Evolutionary conservation across 371 early-diverging fungal species (phyloP).

Genomic region (Dichotomocladium elegans): DNA sequence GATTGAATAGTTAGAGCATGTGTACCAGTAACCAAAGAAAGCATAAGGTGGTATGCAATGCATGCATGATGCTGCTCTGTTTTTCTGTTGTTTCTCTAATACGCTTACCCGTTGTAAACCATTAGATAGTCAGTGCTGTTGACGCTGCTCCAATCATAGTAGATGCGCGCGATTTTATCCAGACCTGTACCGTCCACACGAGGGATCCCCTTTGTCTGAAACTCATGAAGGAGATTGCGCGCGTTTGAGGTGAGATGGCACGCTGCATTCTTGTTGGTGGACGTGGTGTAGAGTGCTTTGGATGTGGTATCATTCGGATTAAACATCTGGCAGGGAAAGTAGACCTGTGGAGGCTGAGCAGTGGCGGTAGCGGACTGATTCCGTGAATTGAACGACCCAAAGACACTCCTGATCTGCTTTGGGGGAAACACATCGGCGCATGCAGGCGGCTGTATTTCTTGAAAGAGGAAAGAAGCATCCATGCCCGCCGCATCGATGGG

Average conservation of each 20-base stretch:
- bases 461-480: conserved; percentile 56
- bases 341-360: conserved; percentile 32
- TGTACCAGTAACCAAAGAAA: background rate
- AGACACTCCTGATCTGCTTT: too few relatives aligned
- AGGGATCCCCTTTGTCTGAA: conserved; percentile 31
- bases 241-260: conserved; percentile 58
- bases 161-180: conserved; percentile 52
- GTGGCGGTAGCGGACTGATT: conserved; percentile 12
- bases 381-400: background rate
- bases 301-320: conserved; percentile 41
- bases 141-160: conserved; percentile 71
- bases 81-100: background rate
- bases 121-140: conserved; percentile 33
- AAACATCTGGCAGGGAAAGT: conserved; percentile 70
- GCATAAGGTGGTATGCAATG: background rate
- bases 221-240: conserved; percentile 23
- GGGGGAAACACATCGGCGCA: conserved; percentile 47
- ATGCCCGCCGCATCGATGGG: conserved; percentile 62
- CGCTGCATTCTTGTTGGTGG: conserved; percentile 31
- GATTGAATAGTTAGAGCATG: too few relatives aligned
- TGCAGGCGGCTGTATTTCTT: conserved; percentile 38
- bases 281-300: conserved; percentile 38
- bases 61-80: background rate
- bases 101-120: conserved; percentile 72
- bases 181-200: conserved; percentile 12